Percentiles rank a stretch among this genome's conserved stretches.
phyloP scores from a whole-genome alignment of 2,329 filamentous ascomycete species.

The Pseudogymnoascus sp. region DNA sequence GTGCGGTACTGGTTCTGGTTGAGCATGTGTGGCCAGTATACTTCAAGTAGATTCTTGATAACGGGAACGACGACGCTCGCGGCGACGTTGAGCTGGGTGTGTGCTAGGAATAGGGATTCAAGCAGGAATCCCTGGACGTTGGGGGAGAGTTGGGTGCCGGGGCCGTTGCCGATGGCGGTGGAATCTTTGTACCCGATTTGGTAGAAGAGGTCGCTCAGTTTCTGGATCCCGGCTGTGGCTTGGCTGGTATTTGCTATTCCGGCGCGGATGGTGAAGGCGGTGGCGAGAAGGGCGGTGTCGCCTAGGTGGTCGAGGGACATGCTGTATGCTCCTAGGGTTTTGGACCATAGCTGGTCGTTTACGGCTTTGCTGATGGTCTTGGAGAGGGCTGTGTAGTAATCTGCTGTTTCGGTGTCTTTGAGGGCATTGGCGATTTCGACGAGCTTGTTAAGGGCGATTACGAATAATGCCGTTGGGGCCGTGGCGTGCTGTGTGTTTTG shows the following conservation, averaged over 20 bases:
- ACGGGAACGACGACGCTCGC: not conserved
- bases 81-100: constrained; percentile 20
- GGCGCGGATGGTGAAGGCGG: constrained; percentile 28
- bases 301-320: constrained; percentile 20
- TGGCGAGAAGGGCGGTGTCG: constrained; percentile 29
- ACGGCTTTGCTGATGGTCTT: constrained; percentile 21
- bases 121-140: constrained; percentile 39
- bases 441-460: constrained; percentile 20
- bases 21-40: constrained; percentile 36
- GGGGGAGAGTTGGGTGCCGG: constrained; percentile 31
- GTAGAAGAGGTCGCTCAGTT: constrained; percentile 26
- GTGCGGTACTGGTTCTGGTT: constrained; percentile 28
- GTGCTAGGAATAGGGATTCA: constrained; percentile 27
- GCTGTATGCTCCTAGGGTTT: constrained; percentile 26
- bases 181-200: constrained; percentile 31
- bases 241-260: constrained; percentile 28
- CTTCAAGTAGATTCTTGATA: constrained; percentile 27
- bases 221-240: constrained; percentile 24
- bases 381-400: constrained; percentile 20
- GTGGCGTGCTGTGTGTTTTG: not conserved
- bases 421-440: constrained; percentile 25
- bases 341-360: constrained; percentile 29
- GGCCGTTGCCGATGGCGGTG: constrained; percentile 15
- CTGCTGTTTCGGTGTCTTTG: constrained; percentile 23
- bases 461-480: not conserved